Conservation (phyloP, 2,329 filamentous ascomycete genomes). For the Claviceps paspali region DNA sequence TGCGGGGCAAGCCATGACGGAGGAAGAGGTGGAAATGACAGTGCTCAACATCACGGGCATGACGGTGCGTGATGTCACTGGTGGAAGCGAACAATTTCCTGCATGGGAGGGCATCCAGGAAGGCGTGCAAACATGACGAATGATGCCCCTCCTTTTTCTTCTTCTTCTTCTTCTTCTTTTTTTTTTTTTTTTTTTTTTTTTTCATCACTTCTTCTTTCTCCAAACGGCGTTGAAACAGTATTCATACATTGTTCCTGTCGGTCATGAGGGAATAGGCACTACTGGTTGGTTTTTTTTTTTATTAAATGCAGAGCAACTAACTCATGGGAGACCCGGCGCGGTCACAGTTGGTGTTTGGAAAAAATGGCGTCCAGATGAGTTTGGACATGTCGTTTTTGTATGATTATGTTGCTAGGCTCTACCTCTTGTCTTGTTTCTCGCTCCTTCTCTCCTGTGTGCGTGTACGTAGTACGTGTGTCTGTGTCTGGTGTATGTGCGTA, state of each 20-base stretch:
- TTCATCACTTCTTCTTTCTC: background rate
- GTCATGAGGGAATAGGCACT: conserved; percentile 1
- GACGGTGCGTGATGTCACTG: conserved; percentile 25
- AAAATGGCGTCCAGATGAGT: background rate
- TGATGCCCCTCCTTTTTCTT: background rate
- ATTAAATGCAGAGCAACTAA: background rate
- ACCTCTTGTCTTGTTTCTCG: no score
- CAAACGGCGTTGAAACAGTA: background rate
- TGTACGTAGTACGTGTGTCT: no score
- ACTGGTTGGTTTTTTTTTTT: background rate
- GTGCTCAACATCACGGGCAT: conserved; percentile 38
- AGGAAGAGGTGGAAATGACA: conserved; percentile 49
- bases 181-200: background rate
- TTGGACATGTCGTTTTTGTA: background rate
- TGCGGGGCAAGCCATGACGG: conserved; percentile 45
- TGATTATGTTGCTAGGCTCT: background rate
- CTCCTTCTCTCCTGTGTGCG: background rate
- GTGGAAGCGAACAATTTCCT: conserved; percentile 20
- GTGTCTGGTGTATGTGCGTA: no score
- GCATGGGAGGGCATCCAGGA: conserved; percentile 27
- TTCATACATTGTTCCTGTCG: background rate
- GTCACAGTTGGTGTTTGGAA: conserved; percentile 3
- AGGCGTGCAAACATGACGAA: conserved; percentile 6
- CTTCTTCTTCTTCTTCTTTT: background rate
- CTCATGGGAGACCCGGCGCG: background rate